Percentiles rank a stretch among this genome's conserved stretches.
These are phyloP conservation scores for Limonium bicolor DNA, from an alignment of 148 eudicot species.

Conservation along the genomic window DNA sequence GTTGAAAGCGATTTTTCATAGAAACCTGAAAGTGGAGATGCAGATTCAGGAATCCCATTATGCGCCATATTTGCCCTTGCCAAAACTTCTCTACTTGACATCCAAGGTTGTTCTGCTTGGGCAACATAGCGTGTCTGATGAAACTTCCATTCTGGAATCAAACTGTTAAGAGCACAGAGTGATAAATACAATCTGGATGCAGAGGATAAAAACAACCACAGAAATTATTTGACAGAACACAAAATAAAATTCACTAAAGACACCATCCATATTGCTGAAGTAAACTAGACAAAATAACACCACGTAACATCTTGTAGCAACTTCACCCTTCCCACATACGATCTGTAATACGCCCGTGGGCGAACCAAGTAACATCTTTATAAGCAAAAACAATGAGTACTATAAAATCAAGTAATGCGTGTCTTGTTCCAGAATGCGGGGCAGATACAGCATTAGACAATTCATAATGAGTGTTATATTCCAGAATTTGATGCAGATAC, in stretches of 20 bases:
- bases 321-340: too few relatives aligned
- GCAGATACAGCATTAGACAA: too few relatives aligned
- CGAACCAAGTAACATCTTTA: too few relatives aligned
- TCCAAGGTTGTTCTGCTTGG: constrained; percentile 8
- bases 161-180: constrained; percentile 12
- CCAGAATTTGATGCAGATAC: too few relatives aligned
- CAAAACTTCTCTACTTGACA: constrained; percentile 22
- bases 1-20: neutral
- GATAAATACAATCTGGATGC: constrained; percentile 10
- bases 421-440: too few relatives aligned
- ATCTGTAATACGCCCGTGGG: too few relatives aligned
- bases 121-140: constrained; percentile 4
- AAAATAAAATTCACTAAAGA: neutral
- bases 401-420: too few relatives aligned
- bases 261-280: neutral
- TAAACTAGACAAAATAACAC: neutral
- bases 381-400: too few relatives aligned
- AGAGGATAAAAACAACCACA: constrained; percentile 10
- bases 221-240: constrained; percentile 11
- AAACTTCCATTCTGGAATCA: constrained; percentile 13
- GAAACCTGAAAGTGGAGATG: constrained; percentile 47
- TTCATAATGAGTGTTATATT: too few relatives aligned
- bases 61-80: constrained; percentile 55
- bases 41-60: constrained; percentile 41
- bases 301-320: too few relatives aligned